phyloP scores from a whole-genome alignment of 371 early-diverging fungal genomes.

The Blakeslea trispora region DNA sequence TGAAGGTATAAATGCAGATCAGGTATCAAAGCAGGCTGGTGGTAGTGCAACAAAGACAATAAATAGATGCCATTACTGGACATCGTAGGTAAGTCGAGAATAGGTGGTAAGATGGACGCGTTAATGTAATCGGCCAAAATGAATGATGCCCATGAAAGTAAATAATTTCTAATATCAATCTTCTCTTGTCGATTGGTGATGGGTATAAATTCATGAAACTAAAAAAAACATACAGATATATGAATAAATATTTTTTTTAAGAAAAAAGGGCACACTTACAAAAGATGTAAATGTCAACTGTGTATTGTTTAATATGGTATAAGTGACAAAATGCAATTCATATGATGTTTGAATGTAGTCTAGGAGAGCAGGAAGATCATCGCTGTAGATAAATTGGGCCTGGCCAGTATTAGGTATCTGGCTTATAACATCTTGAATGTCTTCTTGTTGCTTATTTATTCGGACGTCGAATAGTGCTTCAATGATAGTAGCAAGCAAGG shows the following conservation, averaged over 20 bases:
- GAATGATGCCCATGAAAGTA: conserved; percentile 63
- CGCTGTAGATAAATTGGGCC: conserved; percentile 2
- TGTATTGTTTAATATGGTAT: conserved; percentile 24
- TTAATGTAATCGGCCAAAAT: conserved; percentile 61
- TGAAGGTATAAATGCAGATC: conserved; percentile 43
- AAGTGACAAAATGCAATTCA: conserved; percentile 27
- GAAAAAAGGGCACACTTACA: conserved; percentile 22
- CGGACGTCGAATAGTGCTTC: neutral
- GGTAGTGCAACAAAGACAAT: conserved; percentile 65
- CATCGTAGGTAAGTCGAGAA: conserved; percentile 52
- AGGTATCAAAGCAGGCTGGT: conserved; percentile 58
- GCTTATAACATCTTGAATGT: neutral
- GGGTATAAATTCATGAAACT: conserved; percentile 34
- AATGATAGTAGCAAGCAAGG: neutral
- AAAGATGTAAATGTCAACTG: conserved; percentile 33
- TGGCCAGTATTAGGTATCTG: neutral
- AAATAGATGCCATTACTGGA: conserved; percentile 73
- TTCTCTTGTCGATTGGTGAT: conserved; percentile 17
- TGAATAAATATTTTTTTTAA: conserved; percentile 6
- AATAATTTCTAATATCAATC: conserved; percentile 44
- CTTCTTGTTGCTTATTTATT: neutral
- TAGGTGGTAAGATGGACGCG: conserved; percentile 44
- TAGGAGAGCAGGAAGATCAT: conserved; percentile 28
- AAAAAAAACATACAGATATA: conserved; percentile 1
- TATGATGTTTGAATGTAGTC: conserved; percentile 40